phyloP scores from a whole-genome alignment of 495 filamentous ascomycete species.

The Clohesyomyces aquaticus region DNA sequence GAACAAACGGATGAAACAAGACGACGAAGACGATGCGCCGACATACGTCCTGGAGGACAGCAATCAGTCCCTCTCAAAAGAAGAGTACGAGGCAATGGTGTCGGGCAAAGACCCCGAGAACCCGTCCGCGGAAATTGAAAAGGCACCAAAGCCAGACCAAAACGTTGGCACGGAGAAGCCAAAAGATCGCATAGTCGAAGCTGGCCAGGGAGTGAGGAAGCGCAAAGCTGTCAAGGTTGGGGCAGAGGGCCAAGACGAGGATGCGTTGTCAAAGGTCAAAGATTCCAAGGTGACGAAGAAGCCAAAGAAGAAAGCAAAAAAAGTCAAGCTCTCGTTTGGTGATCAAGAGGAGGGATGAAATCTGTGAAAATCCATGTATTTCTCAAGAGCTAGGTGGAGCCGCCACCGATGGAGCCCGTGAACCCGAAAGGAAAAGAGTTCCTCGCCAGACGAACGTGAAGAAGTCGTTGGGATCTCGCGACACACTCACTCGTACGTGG shows the following conservation, averaged over 20 bases:
- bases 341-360: conserved; percentile 39
- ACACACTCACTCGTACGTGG: too few species aligned
- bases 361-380: too few species aligned
- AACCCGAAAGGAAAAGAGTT: too few species aligned
- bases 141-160: conserved; percentile 3
- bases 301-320: conserved; percentile 49
- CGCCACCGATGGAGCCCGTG: too few species aligned
- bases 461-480: too few species aligned
- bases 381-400: too few species aligned
- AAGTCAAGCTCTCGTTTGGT: conserved; percentile 49
- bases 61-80: conserved; percentile 49
- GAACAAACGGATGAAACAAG: conserved; percentile 46
- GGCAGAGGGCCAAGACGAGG: conserved; percentile 37
- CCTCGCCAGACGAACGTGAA: too few species aligned
- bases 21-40: conserved; percentile 53
- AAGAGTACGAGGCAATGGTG: conserved; percentile 50
- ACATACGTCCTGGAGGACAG: conserved; percentile 55
- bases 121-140: neutral
- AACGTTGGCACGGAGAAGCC: neutral
- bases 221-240: conserved; percentile 46
- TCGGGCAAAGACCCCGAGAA: conserved; percentile 31
- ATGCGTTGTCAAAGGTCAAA: conserved; percentile 9
- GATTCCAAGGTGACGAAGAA: conserved; percentile 38
- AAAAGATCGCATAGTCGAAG: conserved; percentile 33
- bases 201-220: conserved; percentile 40